These are phyloP conservation scores for Rhodomyrtus tomentosa DNA, from an alignment of 345 rosid species.

Conservation along the genomic window DNA sequence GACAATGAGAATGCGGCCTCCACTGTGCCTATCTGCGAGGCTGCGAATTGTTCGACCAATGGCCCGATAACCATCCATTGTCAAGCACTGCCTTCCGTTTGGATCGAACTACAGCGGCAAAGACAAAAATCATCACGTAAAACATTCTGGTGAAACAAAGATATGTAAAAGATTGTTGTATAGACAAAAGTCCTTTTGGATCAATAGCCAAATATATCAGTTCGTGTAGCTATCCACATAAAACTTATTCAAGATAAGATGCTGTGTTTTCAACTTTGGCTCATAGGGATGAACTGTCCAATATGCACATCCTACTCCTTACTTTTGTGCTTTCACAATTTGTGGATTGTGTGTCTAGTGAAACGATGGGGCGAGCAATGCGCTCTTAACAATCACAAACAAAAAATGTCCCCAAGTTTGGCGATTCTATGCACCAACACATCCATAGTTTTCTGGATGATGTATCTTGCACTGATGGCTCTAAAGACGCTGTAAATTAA, in stretches of 20 bases:
- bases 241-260: background rate
- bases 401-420: background rate
- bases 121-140: background rate
- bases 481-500: background rate
- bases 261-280: background rate
- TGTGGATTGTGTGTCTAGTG: background rate
- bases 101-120: conserved; percentile 62
- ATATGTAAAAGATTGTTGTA: background rate
- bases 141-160: background rate
- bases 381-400: background rate
- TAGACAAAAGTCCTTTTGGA: background rate
- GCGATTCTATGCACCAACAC: background rate
- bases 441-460: background rate
- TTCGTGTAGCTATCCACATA: background rate
- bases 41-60: conserved; percentile 40
- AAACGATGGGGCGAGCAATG: background rate
- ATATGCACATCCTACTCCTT: background rate
- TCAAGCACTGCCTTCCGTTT: conserved; percentile 83
- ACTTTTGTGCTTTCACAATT: background rate
- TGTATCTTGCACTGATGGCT: background rate
- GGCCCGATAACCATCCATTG: conserved; percentile 67
- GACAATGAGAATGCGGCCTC: conserved; percentile 63
- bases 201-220: background rate
- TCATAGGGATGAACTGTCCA: background rate
- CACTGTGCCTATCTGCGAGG: conserved; percentile 37